Base-by-base conservation (phyloP, 1,284 basidiomycete species). In the Hypsizygus ulmarius region DNA sequence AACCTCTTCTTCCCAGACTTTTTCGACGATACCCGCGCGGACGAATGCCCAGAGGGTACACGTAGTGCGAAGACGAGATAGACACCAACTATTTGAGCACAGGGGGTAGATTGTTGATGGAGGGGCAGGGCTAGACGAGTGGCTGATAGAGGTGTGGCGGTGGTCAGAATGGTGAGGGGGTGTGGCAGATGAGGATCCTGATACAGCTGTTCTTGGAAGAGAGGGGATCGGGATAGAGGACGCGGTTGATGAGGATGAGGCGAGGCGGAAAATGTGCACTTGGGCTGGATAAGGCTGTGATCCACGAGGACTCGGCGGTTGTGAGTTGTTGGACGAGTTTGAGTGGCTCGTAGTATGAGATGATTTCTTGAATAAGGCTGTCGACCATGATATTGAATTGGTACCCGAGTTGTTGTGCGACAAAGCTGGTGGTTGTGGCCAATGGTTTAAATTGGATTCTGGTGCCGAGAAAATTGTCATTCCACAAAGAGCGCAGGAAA, bases 11-110 rank as follows among this genome's bases (percentile, higher is more conserved):
- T 91, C 82, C 87, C 94, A 93, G 2, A 97, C 71, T 47, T 84
- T 86, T 51, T 92, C 88, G 25, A 96, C 75, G 49, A 97, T 74
- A 12, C 87, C 81, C 1, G 79, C 83, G 25, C 92, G 82, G 33
- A 97, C 79, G 62, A 92, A 97, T 15, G 88, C 83, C 92, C 94
- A 97, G 18, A 97, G 73, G 8, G 88, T 88, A 65, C 93, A 96
- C 14, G 93, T 92, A n/a, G 87, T 79, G 9, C 93, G 80, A 14
- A 97, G 71, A 5, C 92, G 78, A 2, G 75, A 64, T 8, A 93
- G 72, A 61, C 90, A 93, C 82, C 90, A 93, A 10, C 86, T 82
- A 39, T 78, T 79, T 16, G 76, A 71, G 60, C 90, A 91, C 7
- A 95, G 71, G 1, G 90, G 85, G 65, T 93, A 90, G n/a, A 73